phyloP scores from a whole-genome alignment of 2,329 filamentous ascomycete species.

The Drechslerella coelobrocha region DNA sequence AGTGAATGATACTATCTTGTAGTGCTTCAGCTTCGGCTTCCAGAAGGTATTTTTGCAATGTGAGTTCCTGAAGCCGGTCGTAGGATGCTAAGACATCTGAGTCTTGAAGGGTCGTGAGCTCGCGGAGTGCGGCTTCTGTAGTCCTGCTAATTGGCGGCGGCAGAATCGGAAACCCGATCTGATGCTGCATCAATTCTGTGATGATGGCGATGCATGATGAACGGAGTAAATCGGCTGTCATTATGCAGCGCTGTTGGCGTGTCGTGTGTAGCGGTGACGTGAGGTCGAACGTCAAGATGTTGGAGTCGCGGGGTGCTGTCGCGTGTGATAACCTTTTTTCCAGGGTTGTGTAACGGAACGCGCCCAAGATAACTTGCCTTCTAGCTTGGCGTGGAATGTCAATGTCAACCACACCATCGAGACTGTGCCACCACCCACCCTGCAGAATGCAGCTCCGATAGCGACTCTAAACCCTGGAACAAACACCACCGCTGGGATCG shows the following conservation, averaged over 20 bases:
- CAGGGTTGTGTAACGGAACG: constrained; percentile 7
- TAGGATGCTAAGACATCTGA: constrained; percentile 11
- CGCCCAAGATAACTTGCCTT: constrained; percentile 2
- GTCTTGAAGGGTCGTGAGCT: constrained; percentile 34
- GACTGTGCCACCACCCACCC: background rate
- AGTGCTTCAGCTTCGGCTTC: constrained; percentile 43
- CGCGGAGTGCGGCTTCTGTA: constrained; percentile 25
- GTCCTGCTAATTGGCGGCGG: constrained; percentile 24
- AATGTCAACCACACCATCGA: constrained; percentile 5
- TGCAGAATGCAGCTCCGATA: constrained; percentile 23
- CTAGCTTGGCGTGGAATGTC: background rate
- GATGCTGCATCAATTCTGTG: constrained; percentile 30
- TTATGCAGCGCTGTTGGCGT: constrained; percentile 3
- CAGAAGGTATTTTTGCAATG: constrained; percentile 21
- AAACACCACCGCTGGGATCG: constrained; percentile 7
- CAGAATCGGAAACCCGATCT: constrained; percentile 44
- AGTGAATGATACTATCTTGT: constrained; percentile 17
- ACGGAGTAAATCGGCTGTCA: constrained; percentile 26
- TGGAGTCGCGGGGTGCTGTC: constrained; percentile 31
- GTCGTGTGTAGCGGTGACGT: background rate
- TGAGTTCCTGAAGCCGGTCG: constrained; percentile 40
- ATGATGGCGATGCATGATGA: constrained; percentile 36
- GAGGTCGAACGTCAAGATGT: background rate
- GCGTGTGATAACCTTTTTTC: background rate
- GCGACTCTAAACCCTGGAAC: constrained; percentile 10